Base-by-base conservation (phyloP, 192 early-diverging fungal genomes). In the Linderina pennispora region DNA sequence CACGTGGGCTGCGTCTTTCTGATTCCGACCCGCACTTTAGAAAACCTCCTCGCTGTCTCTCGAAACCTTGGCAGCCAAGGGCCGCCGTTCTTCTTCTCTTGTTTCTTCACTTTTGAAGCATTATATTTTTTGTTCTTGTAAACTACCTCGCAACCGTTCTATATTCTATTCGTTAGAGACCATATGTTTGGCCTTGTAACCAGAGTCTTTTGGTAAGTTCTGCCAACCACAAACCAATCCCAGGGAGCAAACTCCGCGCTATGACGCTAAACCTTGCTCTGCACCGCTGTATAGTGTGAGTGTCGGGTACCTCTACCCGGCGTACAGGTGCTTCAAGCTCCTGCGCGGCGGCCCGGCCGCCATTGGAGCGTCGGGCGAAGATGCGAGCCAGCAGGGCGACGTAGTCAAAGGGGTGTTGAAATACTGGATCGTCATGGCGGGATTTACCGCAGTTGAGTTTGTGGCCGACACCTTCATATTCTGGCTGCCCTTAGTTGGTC, bases 401-500 rank as follows among this genome's bases (percentile, higher is more conserved):
- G 53, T 71, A 17, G 63, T 73, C 43, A 61, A 43, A 33, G 54
- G 62, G 24, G 46, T 65, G 33, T 55, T 76, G 24, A 71, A 70
- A 19, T 65, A 76, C 45, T 76, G 74, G 74, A 49, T 71, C 36
- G 74, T 76, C 55, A 76, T 76, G 52, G 58, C 66, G 19, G 53
- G 58, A 43, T 76, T 66, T 55, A 62, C 63, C 17, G 55, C 58
- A 9, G 67, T 47, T 18, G 74, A 76, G 42, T 37, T 76, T 15
- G 58, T 71, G 21, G 36, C 58, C 18, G 74, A 76, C 51, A 65
- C 59, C 36, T 71, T 76, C 48, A 48, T 76, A 13, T 76, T 76
- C 47, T 76, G 74, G 70, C 21, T 76, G 24, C 74, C 74, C 22
- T 48, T 76, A 31, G 55, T 65, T 15, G 67, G 62, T 8, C 23